A percentile compares a stretch with the other conserved stretches of the same genome.
These are phyloP conservation scores for Bjerkandera adusta DNA, from an alignment of 1,284 basidiomycete species.

Conservation along the genomic window DNA sequence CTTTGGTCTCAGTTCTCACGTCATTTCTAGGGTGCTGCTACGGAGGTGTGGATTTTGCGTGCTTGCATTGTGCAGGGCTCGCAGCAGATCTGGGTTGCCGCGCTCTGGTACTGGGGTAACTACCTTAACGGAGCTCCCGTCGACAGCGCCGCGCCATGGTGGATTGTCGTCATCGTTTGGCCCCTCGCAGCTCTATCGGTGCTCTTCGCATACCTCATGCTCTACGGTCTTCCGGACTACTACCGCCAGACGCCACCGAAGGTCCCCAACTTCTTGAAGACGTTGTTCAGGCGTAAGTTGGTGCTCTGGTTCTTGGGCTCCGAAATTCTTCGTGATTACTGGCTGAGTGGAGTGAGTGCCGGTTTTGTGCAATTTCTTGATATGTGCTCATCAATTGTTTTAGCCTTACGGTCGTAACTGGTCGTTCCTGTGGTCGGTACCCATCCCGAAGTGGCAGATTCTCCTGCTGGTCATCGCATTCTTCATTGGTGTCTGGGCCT, in stretches of 20 bases:
- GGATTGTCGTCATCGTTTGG: constrained; percentile 83
- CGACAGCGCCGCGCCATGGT: constrained; percentile 67
- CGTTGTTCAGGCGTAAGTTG: constrained; percentile 84
- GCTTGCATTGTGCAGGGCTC: constrained; percentile 91
- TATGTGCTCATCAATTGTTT: constrained; percentile 16
- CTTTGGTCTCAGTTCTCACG: constrained; percentile 15
- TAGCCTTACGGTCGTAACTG: constrained; percentile 91
- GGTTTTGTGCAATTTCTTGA: not conserved
- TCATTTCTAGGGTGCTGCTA: constrained; percentile 70
- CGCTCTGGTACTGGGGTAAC: constrained; percentile 93
- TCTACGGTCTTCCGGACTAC: constrained; percentile 84
- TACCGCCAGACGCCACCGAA: constrained; percentile 89
- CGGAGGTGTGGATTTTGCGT: constrained; percentile 87
- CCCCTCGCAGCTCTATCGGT: constrained; percentile 75
- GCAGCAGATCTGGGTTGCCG: constrained; percentile 92
- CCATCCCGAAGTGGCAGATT: constrained; percentile 81
- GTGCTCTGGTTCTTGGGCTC: constrained; percentile 77
- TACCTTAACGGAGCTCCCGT: constrained; percentile 58
- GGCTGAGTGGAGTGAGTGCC: constrained; percentile 84
- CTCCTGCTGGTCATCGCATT: constrained; percentile 77
- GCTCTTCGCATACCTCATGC: constrained; percentile 78
- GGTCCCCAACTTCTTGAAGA: constrained; percentile 87
- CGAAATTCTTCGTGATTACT: constrained; percentile 88
- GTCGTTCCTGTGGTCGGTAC: constrained; percentile 88
- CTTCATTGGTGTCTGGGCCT: constrained; percentile 84